phyloP scores from a whole-genome alignment of 1,284 basidiomycete genomes.

The Marasmius fiardii region DNA sequence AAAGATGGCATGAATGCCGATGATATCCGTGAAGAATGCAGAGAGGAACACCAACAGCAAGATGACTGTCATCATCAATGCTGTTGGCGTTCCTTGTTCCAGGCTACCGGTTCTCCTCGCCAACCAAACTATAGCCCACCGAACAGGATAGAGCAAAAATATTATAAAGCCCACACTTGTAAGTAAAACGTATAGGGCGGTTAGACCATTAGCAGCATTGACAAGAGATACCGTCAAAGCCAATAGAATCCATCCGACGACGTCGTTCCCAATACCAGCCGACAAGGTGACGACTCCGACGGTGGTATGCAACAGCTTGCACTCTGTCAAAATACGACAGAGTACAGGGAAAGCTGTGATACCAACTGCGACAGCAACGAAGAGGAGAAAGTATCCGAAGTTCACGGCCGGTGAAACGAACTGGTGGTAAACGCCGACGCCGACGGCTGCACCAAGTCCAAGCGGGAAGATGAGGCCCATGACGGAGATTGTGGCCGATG shows the following conservation, averaged over 20 bases:
- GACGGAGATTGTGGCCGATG: conserved; percentile 52
- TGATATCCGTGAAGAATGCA: conserved; percentile 88
- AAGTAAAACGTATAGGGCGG: conserved; percentile 82
- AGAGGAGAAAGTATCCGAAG: conserved; percentile 86
- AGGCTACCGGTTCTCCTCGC: conserved; percentile 71
- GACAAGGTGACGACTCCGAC: conserved; percentile 87
- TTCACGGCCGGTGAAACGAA: conserved; percentile 70
- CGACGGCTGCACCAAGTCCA: conserved; percentile 82
- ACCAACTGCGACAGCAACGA: conserved; percentile 85
- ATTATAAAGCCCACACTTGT: conserved; percentile 72
- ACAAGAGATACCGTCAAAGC: conserved; percentile 89
- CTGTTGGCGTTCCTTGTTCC: conserved; percentile 70
- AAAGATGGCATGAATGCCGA: conserved; percentile 72
- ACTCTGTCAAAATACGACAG: conserved; percentile 79
- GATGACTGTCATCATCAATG: conserved; percentile 76
- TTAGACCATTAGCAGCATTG: conserved; percentile 74
- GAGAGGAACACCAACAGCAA: conserved; percentile 75
- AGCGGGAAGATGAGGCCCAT: conserved; percentile 78
- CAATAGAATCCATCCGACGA: conserved; percentile 73
- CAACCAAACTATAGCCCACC: conserved; percentile 64
- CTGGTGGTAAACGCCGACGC: conserved; percentile 77
- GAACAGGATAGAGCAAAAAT: conserved; percentile 67
- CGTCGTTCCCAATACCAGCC: conserved; percentile 89
- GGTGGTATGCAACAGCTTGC: conserved; percentile 81
- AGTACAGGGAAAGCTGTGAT: conserved; percentile 95